These are phyloP conservation scores for Rhododendron griersonianum DNA, from an alignment of 148 eudicot species.

Conservation along the genomic window DNA sequence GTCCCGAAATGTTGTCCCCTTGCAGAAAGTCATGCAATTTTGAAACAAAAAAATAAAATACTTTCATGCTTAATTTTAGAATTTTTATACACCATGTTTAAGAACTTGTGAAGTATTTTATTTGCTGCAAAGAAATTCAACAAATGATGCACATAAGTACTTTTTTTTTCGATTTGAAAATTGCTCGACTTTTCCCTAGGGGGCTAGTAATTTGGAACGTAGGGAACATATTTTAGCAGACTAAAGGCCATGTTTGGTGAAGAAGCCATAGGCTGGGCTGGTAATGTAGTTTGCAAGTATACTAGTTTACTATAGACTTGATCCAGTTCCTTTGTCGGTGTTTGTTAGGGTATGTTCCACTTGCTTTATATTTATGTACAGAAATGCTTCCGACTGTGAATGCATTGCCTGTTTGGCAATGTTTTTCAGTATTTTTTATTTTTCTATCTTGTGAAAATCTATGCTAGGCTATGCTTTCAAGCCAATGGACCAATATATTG, in stretches of 20 bases:
- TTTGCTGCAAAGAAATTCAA: not conserved
- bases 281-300: not conserved
- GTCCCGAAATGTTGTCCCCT: too few relatives aligned
- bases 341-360: not conserved
- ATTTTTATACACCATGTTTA: not conserved
- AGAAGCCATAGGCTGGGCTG: not conserved
- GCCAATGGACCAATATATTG: slow-evolving; percentile 32
- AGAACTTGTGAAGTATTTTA: not conserved
- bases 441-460: slow-evolving; percentile 8
- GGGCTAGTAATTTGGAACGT: not conserved
- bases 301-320: not conserved
- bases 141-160: not conserved
- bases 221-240: not conserved
- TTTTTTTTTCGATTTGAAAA: too few relatives aligned
- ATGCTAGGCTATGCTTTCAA: slow-evolving; percentile 38
- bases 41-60: not conserved
- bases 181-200: not conserved
- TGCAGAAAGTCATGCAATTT: not conserved
- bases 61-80: not conserved
- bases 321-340: not conserved
- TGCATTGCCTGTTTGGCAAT: not conserved
- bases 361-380: not conserved
- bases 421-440: not conserved
- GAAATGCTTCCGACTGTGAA: slow-evolving; percentile 2
- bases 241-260: not conserved